Percentiles rank a stretch among this genome's conserved stretches.
Conservation (phyloP, 2,329 filamentous ascomycete genomes). For the Hymenoscyphus fructigenus region DNA sequence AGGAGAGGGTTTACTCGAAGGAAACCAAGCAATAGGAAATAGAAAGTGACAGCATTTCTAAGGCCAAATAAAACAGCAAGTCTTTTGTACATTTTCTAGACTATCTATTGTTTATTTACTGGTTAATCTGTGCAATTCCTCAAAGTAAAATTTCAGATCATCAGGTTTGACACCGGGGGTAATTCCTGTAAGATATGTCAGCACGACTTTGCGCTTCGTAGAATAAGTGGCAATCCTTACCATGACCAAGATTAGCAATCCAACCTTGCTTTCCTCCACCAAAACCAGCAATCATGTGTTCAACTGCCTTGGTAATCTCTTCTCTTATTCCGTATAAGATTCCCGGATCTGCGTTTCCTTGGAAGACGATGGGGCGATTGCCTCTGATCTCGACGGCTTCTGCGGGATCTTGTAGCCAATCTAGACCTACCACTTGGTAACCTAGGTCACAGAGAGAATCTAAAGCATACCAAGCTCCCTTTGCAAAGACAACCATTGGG, state of each 20-base stretch:
- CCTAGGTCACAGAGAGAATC: slow-evolving; percentile 83
- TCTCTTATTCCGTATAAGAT: slow-evolving; percentile 82
- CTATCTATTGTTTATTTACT: slow-evolving; percentile 33
- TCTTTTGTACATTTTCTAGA: background rate
- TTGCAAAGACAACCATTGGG: slow-evolving; percentile 97
- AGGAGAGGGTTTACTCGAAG: slow-evolving; percentile 43
- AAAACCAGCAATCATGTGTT: slow-evolving; percentile 87
- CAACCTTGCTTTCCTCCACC: slow-evolving; percentile 79
- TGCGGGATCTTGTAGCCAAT: slow-evolving; percentile 90
- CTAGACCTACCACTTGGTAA: slow-evolving; percentile 90
- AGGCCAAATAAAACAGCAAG: background rate
- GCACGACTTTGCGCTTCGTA: background rate
- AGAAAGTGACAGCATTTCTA: background rate
- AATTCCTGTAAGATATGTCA: slow-evolving; percentile 60
- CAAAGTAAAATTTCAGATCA: slow-evolving; percentile 87
- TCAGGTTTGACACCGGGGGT: slow-evolving; percentile 94
- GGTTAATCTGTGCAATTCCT: slow-evolving; percentile 79
- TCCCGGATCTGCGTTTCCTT: slow-evolving; percentile 95
- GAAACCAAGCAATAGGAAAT: slow-evolving; percentile 27
- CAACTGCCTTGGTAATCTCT: slow-evolving; percentile 77
- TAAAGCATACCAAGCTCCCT: slow-evolving; percentile 94
- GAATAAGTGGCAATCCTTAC: slow-evolving; percentile 49
- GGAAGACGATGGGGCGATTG: slow-evolving; percentile 72
- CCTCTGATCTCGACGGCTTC: slow-evolving; percentile 79
- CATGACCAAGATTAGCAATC: slow-evolving; percentile 96